phyloP scores from a whole-genome alignment of 2,329 filamentous ascomycete species.

The Clonostachys rhizophaga region DNA sequence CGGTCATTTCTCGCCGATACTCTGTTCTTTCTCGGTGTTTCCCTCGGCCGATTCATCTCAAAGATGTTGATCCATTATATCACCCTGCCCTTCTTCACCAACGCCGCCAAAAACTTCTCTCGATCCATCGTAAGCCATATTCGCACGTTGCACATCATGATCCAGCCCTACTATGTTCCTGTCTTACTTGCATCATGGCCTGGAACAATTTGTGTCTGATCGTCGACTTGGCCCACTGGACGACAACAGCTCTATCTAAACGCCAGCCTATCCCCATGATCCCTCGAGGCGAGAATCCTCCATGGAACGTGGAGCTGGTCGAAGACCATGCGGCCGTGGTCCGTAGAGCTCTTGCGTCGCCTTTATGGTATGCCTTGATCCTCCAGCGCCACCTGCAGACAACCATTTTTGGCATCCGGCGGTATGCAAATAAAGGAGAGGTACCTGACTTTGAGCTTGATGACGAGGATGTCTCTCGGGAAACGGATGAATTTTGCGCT shows the following conservation, averaged over 20 bases:
- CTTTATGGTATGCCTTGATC: neutral
- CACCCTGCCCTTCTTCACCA: neutral
- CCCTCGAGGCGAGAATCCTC: neutral
- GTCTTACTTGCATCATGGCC: neutral
- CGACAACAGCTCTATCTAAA: neutral
- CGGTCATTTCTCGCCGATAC: neutral
- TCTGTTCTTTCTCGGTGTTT: neutral
- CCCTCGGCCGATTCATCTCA: neutral
- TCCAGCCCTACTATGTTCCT: constrained; percentile 1
- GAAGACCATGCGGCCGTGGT: neutral
- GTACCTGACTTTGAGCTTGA: neutral
- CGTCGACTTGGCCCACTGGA: neutral
- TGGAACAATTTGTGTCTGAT: neutral
- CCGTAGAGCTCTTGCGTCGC: neutral
- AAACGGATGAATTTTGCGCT: neutral
- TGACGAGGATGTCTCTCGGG: neutral
- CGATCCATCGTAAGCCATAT: neutral
- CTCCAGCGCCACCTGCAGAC: neutral
- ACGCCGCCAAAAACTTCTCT: neutral
- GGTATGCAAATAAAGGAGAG: neutral
- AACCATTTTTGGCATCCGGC: neutral
- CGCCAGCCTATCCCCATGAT: neutral
- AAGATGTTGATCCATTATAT: neutral
- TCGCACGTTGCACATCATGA: neutral
- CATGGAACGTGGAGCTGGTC: neutral